Base-by-base conservation (phyloP, 768 basidiomycete species). In the Dacryopinax primogenitus region DNA sequence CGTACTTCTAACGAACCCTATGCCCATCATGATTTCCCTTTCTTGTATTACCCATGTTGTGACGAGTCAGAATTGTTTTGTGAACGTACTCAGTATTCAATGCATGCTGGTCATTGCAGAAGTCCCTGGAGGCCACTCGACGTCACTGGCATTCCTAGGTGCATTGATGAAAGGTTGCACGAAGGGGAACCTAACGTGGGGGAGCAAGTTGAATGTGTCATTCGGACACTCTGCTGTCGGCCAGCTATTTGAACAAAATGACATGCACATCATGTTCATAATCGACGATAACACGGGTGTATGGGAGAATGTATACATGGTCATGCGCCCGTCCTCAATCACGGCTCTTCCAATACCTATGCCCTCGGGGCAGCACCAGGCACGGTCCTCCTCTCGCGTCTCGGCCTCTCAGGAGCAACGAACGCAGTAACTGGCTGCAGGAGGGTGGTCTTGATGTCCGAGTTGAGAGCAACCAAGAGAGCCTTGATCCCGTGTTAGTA, bases 401-500 rank as follows among this genome's bases (percentile, higher is more conserved):
- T 82, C 30, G 82, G 84, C 68, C 90, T 86, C 73, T 90, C 88
- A 0, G 86, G 83, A 39, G 77, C 79, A n/a, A 65, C 63, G 35
- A 67, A 62, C 26, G 82, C 83, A 64, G 85, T 76, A 44, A 87
- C 81, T 67, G 86, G 86, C 36, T 73, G 76, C 65, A 85, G 82
- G 69, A 93, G 83, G 67, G 71, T 86, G 76, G 91, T 88, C 63
- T 81, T 74, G 77, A 99, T 86, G 76, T 96, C 96, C 77, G 98
- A 93, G 84, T 96, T 95, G 76, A 99, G 85, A 34, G 87, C 78
- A 68, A 84, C 83, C 72, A 98, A 88, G 73, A 99, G 87, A 64
- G 85, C 90, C 92, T 93, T 65, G 1, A 65, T 26, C 13, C 18
- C 34, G 18, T 7, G 44, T 6, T 28, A 33, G 62, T 7, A 33